Conservation (phyloP, 2,329 filamentous ascomycete species). For the Rutstroemia sp. region DNA sequence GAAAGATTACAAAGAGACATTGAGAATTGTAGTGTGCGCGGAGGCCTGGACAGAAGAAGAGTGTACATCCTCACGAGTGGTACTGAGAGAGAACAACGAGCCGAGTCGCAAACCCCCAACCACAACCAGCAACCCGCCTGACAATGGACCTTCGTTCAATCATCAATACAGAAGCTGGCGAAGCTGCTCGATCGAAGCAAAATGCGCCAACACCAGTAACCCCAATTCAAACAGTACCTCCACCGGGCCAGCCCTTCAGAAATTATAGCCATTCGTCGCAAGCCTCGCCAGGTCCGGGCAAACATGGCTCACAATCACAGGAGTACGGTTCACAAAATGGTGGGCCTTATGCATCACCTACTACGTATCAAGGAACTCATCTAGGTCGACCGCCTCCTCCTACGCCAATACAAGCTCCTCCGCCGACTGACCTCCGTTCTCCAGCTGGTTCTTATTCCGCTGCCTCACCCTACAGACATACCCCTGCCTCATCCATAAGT, state of each 20-base stretch:
- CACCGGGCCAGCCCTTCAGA: slow-evolving; percentile 23
- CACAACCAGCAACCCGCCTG: slow-evolving; percentile 22
- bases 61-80: slow-evolving; percentile 13
- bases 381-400: slow-evolving; percentile 30
- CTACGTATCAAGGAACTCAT: slow-evolving; percentile 26
- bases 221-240: slow-evolving; percentile 23
- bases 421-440: slow-evolving; percentile 34
- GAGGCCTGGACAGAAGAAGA: slow-evolving; percentile 15
- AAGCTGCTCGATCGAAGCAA: slow-evolving; percentile 21
- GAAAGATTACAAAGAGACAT: slow-evolving; percentile 8
- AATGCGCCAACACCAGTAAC: slow-evolving; percentile 28
- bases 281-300: slow-evolving; percentile 25
- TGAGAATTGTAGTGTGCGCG: slow-evolving; percentile 18
- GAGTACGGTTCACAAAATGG: slow-evolving; percentile 25
- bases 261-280: slow-evolving; percentile 27
- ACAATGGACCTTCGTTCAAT: slow-evolving; percentile 46
- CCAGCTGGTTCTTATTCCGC: slow-evolving; percentile 33
- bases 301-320: slow-evolving; percentile 25
- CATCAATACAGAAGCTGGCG: slow-evolving; percentile 37
- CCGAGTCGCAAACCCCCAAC: neutral
- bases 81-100: slow-evolving; percentile 4
- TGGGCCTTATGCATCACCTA: slow-evolving; percentile 27
- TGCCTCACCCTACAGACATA: slow-evolving; percentile 30
- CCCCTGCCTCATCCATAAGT: slow-evolving; percentile 25
- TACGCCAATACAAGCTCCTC: slow-evolving; percentile 36